Percentiles rank a stretch among this genome's conserved stretches.
Conservation (phyloP, 305 asterid species). For the Fraxinus latifolia region DNA sequence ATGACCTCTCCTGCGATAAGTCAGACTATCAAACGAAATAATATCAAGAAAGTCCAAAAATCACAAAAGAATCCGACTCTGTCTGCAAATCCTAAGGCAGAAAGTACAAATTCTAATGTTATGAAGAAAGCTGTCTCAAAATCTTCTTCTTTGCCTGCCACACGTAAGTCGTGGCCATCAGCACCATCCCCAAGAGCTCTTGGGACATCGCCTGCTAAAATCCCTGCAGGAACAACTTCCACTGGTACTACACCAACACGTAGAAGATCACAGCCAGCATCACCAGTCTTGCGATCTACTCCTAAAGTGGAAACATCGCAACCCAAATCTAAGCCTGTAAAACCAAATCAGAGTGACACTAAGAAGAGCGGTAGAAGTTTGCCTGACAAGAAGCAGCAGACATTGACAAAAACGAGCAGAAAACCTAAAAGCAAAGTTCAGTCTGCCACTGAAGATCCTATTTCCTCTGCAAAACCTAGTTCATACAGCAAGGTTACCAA, state of each 20-base stretch:
- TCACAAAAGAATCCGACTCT: constrained; percentile 42
- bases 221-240: constrained; percentile 41
- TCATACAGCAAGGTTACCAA: constrained; percentile 65
- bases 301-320: constrained; percentile 51
- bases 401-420: constrained; percentile 44
- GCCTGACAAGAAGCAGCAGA: constrained; percentile 58
- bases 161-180: constrained; percentile 83
- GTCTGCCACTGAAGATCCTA: constrained; percentile 43
- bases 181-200: constrained; percentile 57
- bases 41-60: constrained; percentile 56
- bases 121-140: constrained; percentile 55
- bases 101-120: constrained; percentile 39
- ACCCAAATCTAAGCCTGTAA: constrained; percentile 43
- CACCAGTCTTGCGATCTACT: constrained; percentile 45
- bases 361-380: constrained; percentile 46
- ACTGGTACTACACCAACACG: constrained; percentile 45
- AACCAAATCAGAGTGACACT: constrained; percentile 40
- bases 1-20: constrained; percentile 39
- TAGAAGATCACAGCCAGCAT: constrained; percentile 60
- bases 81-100: constrained; percentile 54
- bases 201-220: constrained; percentile 57
- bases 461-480: constrained; percentile 59
- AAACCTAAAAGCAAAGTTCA: constrained; percentile 48
- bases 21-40: constrained; percentile 44
- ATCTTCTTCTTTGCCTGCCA: constrained; percentile 63